Evolutionary conservation across 2,329 filamentous ascomycete species (phyloP).

Genomic region (Dactylellina leptospora): DNA sequence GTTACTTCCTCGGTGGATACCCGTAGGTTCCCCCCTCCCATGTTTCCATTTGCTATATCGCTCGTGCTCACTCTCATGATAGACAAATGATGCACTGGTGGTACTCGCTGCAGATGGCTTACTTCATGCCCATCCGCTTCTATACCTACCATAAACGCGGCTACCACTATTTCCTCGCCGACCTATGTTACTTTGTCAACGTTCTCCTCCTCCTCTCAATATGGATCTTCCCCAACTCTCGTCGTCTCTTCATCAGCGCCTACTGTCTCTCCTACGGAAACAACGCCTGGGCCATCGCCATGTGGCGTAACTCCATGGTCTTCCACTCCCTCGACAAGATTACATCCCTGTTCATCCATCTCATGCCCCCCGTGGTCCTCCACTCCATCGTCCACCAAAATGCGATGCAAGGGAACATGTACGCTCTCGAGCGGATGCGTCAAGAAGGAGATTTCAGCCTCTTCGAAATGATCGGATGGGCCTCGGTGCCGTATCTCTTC

Average conservation of each 20-base stretch:
- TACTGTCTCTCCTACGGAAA: constrained; percentile 96
- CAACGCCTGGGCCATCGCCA: constrained; percentile 95
- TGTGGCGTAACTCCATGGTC: constrained; percentile 98
- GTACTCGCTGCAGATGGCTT: constrained; percentile 86
- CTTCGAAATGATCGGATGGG: constrained; percentile 86
- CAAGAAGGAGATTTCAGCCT: constrained; percentile 62
- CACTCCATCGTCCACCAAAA: constrained; percentile 91
- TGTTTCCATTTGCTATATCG: neutral
- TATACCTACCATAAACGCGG: constrained; percentile 90
- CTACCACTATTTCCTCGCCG: constrained; percentile 90
- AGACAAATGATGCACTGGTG: constrained; percentile 77
- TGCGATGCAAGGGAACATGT: constrained; percentile 47
- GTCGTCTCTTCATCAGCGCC: constrained; percentile 87
- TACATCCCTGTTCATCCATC: constrained; percentile 97
- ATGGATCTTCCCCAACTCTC: constrained; percentile 90
- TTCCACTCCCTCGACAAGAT: constrained; percentile 99
- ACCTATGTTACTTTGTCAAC: constrained; percentile 99
- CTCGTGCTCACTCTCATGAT: neutral
- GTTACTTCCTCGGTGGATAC: constrained; percentile 86
- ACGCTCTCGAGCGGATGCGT: constrained; percentile 82
- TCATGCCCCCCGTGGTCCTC: constrained; percentile 94
- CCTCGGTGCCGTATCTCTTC: constrained; percentile 86
- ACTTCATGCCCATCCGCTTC: constrained; percentile 96
- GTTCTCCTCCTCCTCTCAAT: constrained; percentile 80
- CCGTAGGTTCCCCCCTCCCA: constrained; percentile 62